Conservation (phyloP, 2,329 filamentous ascomycete genomes). For the Colletotrichum melonis region DNA sequence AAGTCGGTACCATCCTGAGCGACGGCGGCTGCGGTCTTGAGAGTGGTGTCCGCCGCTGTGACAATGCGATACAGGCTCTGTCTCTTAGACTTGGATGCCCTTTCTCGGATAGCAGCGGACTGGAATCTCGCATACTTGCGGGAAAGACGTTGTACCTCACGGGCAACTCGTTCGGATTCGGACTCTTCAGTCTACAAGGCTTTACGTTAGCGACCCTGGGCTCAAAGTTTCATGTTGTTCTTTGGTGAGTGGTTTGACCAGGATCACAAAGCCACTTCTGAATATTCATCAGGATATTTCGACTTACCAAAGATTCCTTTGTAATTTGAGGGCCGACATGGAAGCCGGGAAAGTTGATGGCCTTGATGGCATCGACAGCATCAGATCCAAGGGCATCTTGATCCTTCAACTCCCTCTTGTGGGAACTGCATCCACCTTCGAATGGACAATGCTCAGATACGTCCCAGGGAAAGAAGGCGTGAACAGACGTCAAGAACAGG, state of each 20-base stretch:
- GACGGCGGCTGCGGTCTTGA: conserved; percentile 64
- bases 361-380: conserved; percentile 30
- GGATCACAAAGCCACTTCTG: not conserved
- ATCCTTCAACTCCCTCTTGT: conserved; percentile 31
- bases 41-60: conserved; percentile 56
- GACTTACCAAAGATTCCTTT: not conserved
- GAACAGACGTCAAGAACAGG: conserved; percentile 56
- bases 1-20: conserved; percentile 74
- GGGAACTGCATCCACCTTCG: conserved; percentile 43
- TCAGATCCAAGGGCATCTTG: conserved; percentile 18
- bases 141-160: conserved; percentile 50
- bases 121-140: conserved; percentile 51
- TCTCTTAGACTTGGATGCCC: conserved; percentile 44
- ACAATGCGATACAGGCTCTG: conserved; percentile 60
- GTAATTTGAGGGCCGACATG: conserved; percentile 36
- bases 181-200: conserved; percentile 45
- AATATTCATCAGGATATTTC: not conserved
- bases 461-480: conserved; percentile 60
- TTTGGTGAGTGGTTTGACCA: not conserved
- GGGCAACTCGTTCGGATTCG: conserved; percentile 49
- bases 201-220: not conserved
- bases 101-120: conserved; percentile 37
- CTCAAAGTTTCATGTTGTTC: not conserved
- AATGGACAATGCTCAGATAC: conserved; percentile 45
- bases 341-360: conserved; percentile 48